Base-by-base conservation (phyloP, 192 early-diverging fungal species). In the Backusella liffmaniae region DNA sequence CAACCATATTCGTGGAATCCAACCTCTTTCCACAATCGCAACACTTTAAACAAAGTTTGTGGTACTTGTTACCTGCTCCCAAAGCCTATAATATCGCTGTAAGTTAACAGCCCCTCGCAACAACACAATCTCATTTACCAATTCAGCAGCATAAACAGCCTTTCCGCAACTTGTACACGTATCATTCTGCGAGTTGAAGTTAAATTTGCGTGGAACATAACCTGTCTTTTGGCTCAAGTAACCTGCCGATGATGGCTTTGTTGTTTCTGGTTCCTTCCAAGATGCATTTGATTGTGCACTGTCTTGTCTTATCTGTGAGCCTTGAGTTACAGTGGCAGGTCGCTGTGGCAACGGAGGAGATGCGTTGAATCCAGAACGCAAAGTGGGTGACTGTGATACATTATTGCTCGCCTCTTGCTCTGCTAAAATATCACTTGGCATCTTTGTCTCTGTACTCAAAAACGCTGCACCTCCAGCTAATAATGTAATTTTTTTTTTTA, bases 1-100 rank as follows among this genome's bases (percentile, higher is more conserved):
- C 89, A 4, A 85, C 84, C 82, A 90, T 86, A 65, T 85, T 90
- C 36, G 82, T 85, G 29, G 89, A 88, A 76, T 87, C 83, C 70
- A 90, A 72, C 21, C 82, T 68, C 75, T 90, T 90, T 53, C 78
- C 83, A 46, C 89, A 90, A 23, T 81, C 77, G 10, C 79, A 77
- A 68, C 89, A 90, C 32, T 82, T 80, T 41, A 90, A 69, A 70
- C 89, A 90, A 13, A 86, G 39, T 51, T 88, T 90, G 69, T 90
- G 89, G 68, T 88, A 90, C 66, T 90, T 90, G 44, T 83, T 82
- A 6, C 86, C 86, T n/a, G 87, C 89, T 10, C 83, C 85, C 41
- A 84, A 68, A 16, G 75, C 80, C 83, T 84, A 21, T 9, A 16
- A 44, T 1, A 44, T 16, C 16, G 0, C 15, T 3, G 3, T 32